phyloP scores from a whole-genome alignment of 805 yeast genomes.

The Spathaspora girioi region DNA sequence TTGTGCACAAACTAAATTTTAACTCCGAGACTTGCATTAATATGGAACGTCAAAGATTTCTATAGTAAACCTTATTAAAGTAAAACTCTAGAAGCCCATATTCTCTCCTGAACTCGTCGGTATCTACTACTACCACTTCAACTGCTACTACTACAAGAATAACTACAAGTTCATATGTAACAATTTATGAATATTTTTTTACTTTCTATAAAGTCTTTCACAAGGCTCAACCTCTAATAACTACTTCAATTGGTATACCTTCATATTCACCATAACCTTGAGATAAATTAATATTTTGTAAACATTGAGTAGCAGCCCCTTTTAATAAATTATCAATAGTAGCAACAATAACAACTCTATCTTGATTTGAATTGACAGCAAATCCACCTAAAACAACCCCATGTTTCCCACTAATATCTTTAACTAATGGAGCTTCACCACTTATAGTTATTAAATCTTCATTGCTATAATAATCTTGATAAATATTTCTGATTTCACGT shows the following conservation, averaged over 20 bases:
- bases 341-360: slow-evolving; percentile 91
- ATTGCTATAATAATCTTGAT: slow-evolving; percentile 82
- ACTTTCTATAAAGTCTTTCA: not conserved
- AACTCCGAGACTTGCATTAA: too few relatives aligned
- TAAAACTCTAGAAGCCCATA: too few relatives aligned
- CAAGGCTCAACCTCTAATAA: slow-evolving; percentile 43
- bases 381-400: slow-evolving; percentile 96
- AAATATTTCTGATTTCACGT: slow-evolving; percentile 78
- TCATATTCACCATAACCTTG: slow-evolving; percentile 90
- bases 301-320: slow-evolving; percentile 98
- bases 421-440: slow-evolving; percentile 92
- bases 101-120: too few relatives aligned
- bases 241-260: slow-evolving; percentile 80
- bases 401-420: slow-evolving; percentile 88
- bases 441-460: slow-evolving; percentile 82
- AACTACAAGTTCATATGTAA: too few relatives aligned
- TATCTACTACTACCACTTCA: too few relatives aligned
- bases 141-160: too few relatives aligned
- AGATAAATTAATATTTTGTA: slow-evolving; percentile 91
- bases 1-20: too few relatives aligned
- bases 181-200: not conserved
- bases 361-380: slow-evolving; percentile 82
- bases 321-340: slow-evolving; percentile 93
- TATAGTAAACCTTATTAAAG: too few relatives aligned
- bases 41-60: too few relatives aligned